Conservation (phyloP, 2,329 filamentous ascomycete genomes). For the Aspergillus sp. region DNA sequence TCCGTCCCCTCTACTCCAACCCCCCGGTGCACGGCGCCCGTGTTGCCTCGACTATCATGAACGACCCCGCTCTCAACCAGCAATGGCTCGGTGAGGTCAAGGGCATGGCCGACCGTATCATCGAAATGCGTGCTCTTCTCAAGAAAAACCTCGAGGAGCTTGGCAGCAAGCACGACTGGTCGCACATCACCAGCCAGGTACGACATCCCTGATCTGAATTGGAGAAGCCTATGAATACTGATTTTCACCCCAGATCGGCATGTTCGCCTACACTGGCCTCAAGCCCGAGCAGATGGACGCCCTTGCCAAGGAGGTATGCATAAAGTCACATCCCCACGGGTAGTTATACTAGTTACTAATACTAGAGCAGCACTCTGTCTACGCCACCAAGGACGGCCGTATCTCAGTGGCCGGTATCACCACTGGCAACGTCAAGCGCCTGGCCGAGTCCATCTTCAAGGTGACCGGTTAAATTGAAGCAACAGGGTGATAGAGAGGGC, state of each 20-base stretch:
- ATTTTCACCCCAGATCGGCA: slow-evolving; percentile 68
- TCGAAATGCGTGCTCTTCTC: slow-evolving; percentile 92
- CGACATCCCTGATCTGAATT: neutral
- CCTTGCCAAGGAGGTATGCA: slow-evolving; percentile 76
- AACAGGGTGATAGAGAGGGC: slow-evolving; percentile 5
- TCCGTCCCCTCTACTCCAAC: slow-evolving; percentile 97
- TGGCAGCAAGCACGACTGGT: slow-evolving; percentile 96
- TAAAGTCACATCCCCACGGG: neutral
- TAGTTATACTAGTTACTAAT: slow-evolving; percentile 10
- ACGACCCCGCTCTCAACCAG: slow-evolving; percentile 77
- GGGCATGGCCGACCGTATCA: slow-evolving; percentile 98
- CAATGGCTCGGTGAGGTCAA: slow-evolving; percentile 98
- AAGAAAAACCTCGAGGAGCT: slow-evolving; percentile 94
- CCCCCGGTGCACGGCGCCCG: slow-evolving; percentile 94
- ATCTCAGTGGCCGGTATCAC: slow-evolving; percentile 54
- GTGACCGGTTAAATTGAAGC: slow-evolving; percentile 45
- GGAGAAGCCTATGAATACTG: neutral
- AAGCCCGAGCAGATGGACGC: slow-evolving; percentile 86
- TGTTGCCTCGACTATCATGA: slow-evolving; percentile 88
- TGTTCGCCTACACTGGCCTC: slow-evolving; percentile 98
- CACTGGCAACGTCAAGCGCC: slow-evolving; percentile 49
- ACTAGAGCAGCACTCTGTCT: slow-evolving; percentile 74
- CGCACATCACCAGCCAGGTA: slow-evolving; percentile 89
- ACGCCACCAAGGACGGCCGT: slow-evolving; percentile 77
- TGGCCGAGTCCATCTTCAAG: slow-evolving; percentile 53